A percentile compares a stretch with the other conserved stretches of the same genome.
Evolutionary conservation across 2,329 filamentous ascomycete genomes (phyloP).

Genomic region (Decorospora gaudefroyi): DNA sequence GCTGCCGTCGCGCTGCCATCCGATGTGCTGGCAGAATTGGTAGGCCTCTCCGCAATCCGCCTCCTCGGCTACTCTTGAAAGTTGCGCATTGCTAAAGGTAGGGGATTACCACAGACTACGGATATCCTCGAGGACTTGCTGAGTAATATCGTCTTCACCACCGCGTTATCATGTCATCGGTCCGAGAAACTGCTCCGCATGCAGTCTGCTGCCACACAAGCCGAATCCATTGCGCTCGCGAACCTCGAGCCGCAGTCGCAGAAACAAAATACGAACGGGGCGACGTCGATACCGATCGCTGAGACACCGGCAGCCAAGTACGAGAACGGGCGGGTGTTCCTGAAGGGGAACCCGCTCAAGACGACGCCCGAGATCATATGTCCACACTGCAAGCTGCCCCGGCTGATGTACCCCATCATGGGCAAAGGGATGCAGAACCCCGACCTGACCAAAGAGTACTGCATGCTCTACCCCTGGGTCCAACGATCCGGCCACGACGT

Average conservation of each 20-base stretch:
- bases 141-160: constrained; percentile 76
- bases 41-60: constrained; percentile 24
- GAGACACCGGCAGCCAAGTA: constrained; percentile 71
- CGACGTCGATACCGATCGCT: constrained; percentile 54
- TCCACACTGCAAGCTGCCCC: constrained; percentile 73
- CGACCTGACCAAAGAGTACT: constrained; percentile 64
- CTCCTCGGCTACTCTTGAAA: constrained; percentile 11
- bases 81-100: constrained; percentile 34
- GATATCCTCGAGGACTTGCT: constrained; percentile 72
- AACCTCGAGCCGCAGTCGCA: constrained; percentile 43
- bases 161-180: constrained; percentile 74
- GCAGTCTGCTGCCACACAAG: constrained; percentile 61
- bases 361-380: constrained; percentile 74
- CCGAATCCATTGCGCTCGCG: constrained; percentile 47
- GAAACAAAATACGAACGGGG: constrained; percentile 47
- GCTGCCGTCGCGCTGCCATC: constrained; percentile 33
- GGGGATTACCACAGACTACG: constrained; percentile 30
- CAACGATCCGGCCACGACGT: constrained; percentile 77
- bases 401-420: constrained; percentile 72
- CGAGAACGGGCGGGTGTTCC: constrained; percentile 68
- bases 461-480: constrained; percentile 78
- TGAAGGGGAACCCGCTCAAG: constrained; percentile 74
- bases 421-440: constrained; percentile 72
- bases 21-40: constrained; percentile 40
- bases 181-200: constrained; percentile 75